Conservation (phyloP, 1,139 yeast genomes). For the Candida sp. region DNA sequence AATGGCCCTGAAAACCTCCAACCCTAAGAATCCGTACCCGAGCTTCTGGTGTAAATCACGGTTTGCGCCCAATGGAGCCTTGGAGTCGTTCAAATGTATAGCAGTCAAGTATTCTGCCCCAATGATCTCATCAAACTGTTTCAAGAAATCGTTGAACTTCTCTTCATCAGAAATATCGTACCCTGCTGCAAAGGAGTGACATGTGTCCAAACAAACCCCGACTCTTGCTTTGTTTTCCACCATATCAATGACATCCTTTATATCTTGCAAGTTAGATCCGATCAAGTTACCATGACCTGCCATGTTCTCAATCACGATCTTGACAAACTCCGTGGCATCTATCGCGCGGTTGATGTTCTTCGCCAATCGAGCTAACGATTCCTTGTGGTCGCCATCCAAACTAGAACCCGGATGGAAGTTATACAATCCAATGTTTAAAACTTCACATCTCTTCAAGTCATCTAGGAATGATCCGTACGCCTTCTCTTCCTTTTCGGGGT, state of each 20-base stretch:
- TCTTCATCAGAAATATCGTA: slow-evolving; percentile 72
- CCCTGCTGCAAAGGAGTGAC: slow-evolving; percentile 97
- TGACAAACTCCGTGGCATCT: slow-evolving; percentile 73
- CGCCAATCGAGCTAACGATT: slow-evolving; percentile 72
- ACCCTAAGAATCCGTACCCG: slow-evolving; percentile 89
- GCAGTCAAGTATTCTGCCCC: slow-evolving; percentile 81
- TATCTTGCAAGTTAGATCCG: slow-evolving; percentile 82
- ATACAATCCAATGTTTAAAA: slow-evolving; percentile 80
- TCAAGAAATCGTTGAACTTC: slow-evolving; percentile 70
- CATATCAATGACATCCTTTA: slow-evolving; percentile 72
- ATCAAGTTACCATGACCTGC: slow-evolving; percentile 96
- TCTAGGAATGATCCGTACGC: slow-evolving; percentile 84
- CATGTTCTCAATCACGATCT: slow-evolving; percentile 94
- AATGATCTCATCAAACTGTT: slow-evolving; percentile 67
- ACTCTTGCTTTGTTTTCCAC: slow-evolving; percentile 80
- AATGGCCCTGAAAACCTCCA: slow-evolving; percentile 79
- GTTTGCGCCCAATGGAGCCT: slow-evolving; percentile 90
- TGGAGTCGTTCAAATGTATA: slow-evolving; percentile 91
- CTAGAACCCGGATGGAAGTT: slow-evolving; percentile 97
- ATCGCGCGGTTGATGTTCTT: slow-evolving; percentile 80
- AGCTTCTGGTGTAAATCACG: slow-evolving; percentile 90
- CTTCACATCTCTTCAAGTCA: slow-evolving; percentile 87
- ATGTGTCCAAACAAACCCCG: slow-evolving; percentile 95
- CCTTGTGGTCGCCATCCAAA: slow-evolving; percentile 69
- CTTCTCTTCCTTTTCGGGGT: slow-evolving; percentile 73